Evolutionary conservation across 169 alveolate genomes (phyloP), one percentile per base, ranked within the genome.

Genomic region (Cystoisospora suis): DNA sequence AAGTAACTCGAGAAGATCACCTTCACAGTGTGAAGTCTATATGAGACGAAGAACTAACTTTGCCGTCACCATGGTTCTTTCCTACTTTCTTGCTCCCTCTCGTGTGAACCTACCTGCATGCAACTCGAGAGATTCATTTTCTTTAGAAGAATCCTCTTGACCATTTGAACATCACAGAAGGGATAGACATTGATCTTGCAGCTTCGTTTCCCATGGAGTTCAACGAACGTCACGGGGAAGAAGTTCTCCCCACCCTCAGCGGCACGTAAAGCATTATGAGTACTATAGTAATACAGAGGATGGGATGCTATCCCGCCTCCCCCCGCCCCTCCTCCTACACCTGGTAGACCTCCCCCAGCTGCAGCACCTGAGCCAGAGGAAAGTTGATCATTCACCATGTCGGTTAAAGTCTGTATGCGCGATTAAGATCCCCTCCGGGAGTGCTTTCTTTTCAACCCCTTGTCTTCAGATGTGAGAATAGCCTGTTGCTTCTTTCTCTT

Each of bases 141-240:
- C 94, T 97, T 97, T 56, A 97, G 95, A 59, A 97, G 94, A 69
- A 97, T 88, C 85, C 98, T 36, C 91, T 96, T 96, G 79, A 96
- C 94, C 97, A 94, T 95, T 87, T 96, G 97, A 4, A 96, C 96
- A 92, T 97, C 98, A 94, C 96, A 96, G 92, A 97, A 97, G 34
- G 98, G 98, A 90, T 94, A 97, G 36, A 97, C 94, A 49, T 88
- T 81, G 5, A 88, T 46, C 29, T 88, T 85, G 92, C 92, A 88
- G 34, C 69, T 72, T 29, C 92, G 69, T 40, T 61, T 72, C 36
- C 92, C 92, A 38, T 88, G 92, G n/a, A 88, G 92, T 27, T 88
- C 92, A 27, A 53, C 92, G 81, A 88, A 88, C 75, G 87, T 72
- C 42, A 88, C 92, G 3, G 87, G 81, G 38, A 88, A 88, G 44